Conservation (phyloP, 495 filamentous ascomycete species). For the Penicillium fimorum region DNA sequence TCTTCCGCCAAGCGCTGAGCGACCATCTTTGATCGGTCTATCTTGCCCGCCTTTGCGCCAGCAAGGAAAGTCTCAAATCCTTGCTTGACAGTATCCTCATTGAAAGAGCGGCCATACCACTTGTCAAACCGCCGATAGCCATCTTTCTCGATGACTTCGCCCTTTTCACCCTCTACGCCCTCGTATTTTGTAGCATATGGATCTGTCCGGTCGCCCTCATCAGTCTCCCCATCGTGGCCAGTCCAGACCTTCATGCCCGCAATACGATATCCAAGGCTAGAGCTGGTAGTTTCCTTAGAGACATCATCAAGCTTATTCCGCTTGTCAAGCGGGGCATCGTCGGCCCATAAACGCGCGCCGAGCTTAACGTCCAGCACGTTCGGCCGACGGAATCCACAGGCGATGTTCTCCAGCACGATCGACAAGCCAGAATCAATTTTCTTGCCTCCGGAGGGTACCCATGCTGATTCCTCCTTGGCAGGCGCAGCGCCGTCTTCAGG, state of each 20-base stretch:
- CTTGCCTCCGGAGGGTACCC: slow-evolving; percentile 51
- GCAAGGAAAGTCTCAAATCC: slow-evolving; percentile 77
- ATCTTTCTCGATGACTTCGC: slow-evolving; percentile 43
- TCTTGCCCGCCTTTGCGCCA: slow-evolving; percentile 54
- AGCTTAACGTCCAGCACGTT: slow-evolving; percentile 97
- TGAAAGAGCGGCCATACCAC: slow-evolving; percentile 78
- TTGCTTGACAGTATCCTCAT: slow-evolving; percentile 64
- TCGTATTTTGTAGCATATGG: slow-evolving; percentile 44
- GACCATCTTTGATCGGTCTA: slow-evolving; percentile 54
- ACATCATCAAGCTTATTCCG: slow-evolving; percentile 76
- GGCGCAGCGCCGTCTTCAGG: slow-evolving; percentile 10
- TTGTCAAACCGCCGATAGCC: slow-evolving; percentile 82
- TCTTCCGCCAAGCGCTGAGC: slow-evolving; percentile 65
- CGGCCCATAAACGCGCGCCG: slow-evolving; percentile 80
- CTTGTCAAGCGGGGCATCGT: slow-evolving; percentile 76
- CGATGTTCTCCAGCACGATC: slow-evolving; percentile 84
- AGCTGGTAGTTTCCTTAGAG: slow-evolving; percentile 73
- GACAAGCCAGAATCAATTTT: slow-evolving; percentile 71
- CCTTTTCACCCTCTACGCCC: slow-evolving; percentile 35
- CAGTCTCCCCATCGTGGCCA: slow-evolving; percentile 51
- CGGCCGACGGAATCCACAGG: slow-evolving; percentile 75
- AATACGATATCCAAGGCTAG: slow-evolving; percentile 78
- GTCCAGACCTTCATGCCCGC: slow-evolving; percentile 94
- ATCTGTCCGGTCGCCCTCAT: slow-evolving; percentile 39
- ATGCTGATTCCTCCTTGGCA: slow-evolving; percentile 30